phyloP scores from a whole-genome alignment of 2,329 filamentous ascomycete species.

The Aciculosporium take region DNA sequence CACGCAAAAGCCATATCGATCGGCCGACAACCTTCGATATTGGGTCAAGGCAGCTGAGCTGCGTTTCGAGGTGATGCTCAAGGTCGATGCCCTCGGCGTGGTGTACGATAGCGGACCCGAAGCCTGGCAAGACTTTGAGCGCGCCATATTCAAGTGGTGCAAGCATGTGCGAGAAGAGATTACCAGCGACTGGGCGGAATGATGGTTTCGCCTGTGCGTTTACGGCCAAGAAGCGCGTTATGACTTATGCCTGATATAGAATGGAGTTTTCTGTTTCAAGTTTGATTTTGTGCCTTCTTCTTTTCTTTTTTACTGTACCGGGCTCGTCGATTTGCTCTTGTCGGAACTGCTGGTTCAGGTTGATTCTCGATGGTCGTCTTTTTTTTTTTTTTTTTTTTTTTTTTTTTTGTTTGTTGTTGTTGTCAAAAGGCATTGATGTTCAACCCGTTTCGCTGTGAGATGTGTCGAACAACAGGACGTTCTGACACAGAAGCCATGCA shows the following conservation, averaged over 20 bases:
- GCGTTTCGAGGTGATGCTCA: constrained; percentile 75
- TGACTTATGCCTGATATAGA: constrained; percentile 7
- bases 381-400: no score
- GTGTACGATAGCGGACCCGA: constrained; percentile 58
- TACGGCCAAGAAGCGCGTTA: constrained; percentile 3
- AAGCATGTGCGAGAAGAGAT: constrained; percentile 71
- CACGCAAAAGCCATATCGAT: constrained; percentile 84
- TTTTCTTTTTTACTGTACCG: neutral
- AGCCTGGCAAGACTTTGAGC: constrained; percentile 71
- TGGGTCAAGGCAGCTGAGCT: constrained; percentile 95
- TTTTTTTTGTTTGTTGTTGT: neutral
- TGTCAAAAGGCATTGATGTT: no score
- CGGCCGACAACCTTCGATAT: constrained; percentile 84
- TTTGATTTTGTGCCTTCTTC: neutral
- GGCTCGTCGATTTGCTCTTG: neutral
- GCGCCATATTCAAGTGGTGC: constrained; percentile 73
- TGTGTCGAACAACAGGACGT: neutral
- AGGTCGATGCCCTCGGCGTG: constrained; percentile 73
- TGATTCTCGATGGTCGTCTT: no score
- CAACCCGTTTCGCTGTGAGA: no score
- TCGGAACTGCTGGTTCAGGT: neutral
- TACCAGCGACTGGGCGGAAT: constrained; percentile 43
- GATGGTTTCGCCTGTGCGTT: neutral
- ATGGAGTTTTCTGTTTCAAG: neutral
- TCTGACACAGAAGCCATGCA: neutral